Conservation (phyloP, 192 early-diverging fungal genomes). For the Entomortierella beljakovae region DNA sequence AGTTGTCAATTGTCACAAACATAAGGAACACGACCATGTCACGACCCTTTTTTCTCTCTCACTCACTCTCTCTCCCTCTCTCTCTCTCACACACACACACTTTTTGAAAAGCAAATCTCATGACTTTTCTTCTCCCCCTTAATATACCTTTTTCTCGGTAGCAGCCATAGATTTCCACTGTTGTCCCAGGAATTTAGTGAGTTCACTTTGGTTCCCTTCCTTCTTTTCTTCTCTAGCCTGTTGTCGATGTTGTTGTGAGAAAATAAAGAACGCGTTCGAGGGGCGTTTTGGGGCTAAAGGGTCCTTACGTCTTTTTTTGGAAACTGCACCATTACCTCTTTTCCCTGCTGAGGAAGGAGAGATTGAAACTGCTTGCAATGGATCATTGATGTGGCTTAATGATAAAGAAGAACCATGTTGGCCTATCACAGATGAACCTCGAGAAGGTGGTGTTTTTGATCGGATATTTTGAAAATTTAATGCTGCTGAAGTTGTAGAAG, state of each 20-base stretch:
- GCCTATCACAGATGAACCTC: constrained; percentile 24
- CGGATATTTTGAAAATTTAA: background rate
- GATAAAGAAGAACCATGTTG: constrained; percentile 9
- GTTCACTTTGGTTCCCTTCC: constrained; percentile 53
- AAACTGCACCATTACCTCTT: constrained; percentile 16
- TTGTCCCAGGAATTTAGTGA: constrained; percentile 50
- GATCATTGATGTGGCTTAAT: background rate
- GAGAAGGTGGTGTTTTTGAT: constrained; percentile 34
- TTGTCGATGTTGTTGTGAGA: constrained; percentile 54
- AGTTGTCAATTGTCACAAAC: no score
- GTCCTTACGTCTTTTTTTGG: constrained; percentile 56
- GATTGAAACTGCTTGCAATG: background rate
- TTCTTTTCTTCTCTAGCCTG: constrained; percentile 53
- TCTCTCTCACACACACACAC: background rate
- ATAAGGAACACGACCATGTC: no score
- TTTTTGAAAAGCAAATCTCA: no score
- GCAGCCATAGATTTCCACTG: constrained; percentile 52
- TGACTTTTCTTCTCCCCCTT: no score
- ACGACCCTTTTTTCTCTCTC: background rate
- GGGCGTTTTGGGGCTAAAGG: constrained; percentile 54
- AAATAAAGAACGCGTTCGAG: constrained; percentile 55
- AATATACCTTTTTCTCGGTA: constrained; percentile 53
- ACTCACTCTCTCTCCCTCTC: background rate
- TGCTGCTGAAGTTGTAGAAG: background rate
- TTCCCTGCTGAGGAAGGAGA: background rate